Conservation (phyloP, 2,329 filamentous ascomycete genomes). For the Amylocarpus encephaloides region DNA sequence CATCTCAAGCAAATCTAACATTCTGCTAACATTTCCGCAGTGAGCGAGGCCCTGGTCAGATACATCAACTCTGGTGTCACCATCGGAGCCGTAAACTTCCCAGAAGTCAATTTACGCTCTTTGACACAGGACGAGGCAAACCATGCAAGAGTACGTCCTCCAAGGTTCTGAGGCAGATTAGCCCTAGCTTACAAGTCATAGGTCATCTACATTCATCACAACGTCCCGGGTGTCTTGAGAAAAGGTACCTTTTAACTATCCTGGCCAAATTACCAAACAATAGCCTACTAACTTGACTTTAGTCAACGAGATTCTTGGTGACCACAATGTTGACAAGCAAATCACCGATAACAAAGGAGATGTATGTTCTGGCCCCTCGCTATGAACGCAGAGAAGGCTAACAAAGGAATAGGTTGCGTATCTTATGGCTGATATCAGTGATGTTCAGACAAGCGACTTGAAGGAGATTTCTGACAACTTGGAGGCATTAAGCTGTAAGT, state of each 20-base stretch:
- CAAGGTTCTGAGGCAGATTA: slow-evolving; percentile 4
- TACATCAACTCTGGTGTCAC: slow-evolving; percentile 97
- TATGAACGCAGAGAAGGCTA: slow-evolving; percentile 10
- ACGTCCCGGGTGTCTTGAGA: slow-evolving; percentile 89
- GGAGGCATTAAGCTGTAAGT: slow-evolving; percentile 73
- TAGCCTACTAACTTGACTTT: slow-evolving; percentile 17
- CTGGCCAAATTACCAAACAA: no score
- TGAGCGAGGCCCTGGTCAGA: slow-evolving; percentile 76
- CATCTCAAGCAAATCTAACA: background rate
- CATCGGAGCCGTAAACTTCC: slow-evolving; percentile 88
- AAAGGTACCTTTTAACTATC: slow-evolving; percentile 50
- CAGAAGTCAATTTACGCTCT: slow-evolving; percentile 87
- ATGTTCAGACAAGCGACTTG: slow-evolving; percentile 73
- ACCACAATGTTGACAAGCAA: slow-evolving; percentile 98
- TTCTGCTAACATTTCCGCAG: slow-evolving; percentile 36
- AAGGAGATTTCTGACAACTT: slow-evolving; percentile 79
- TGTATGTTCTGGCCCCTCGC: slow-evolving; percentile 40
- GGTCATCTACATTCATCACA: slow-evolving; percentile 94
- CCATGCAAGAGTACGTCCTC: slow-evolving; percentile 63
- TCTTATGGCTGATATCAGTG: slow-evolving; percentile 94
- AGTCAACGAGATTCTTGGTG: slow-evolving; percentile 91
- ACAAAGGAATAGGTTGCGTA: slow-evolving; percentile 63
- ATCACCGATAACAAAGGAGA: slow-evolving; percentile 94
- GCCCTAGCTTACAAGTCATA: slow-evolving; percentile 30
- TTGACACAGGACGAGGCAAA: slow-evolving; percentile 84